phyloP scores from a whole-genome alignment of 208 protist species.

The Trypanosoma brucei region DNA sequence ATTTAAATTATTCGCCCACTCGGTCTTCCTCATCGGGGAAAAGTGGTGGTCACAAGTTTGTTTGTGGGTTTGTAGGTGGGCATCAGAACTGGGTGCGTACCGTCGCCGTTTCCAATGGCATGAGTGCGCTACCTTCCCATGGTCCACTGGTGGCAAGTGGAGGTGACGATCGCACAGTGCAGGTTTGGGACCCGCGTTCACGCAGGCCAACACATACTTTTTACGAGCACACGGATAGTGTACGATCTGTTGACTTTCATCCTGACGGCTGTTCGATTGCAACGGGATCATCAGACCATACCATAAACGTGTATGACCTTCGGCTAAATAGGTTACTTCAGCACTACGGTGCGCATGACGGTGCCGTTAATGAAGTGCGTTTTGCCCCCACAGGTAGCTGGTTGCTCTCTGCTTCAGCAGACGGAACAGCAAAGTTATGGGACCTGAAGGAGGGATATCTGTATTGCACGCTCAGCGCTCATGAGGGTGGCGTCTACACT shows the following conservation, averaged over 20 bases:
- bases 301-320: constrained; percentile 88
- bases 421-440: constrained; percentile 83
- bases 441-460: constrained; percentile 76
- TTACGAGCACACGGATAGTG: constrained; percentile 46
- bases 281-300: constrained; percentile 51
- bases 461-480: constrained; percentile 82
- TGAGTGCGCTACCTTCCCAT: constrained; percentile 28
- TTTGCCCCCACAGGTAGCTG: constrained; percentile 77
- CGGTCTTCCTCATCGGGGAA: constrained; percentile 1
- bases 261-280: constrained; percentile 80
- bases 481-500: constrained; percentile 62
- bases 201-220: constrained; percentile 56
- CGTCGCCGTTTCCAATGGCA: constrained; percentile 42
- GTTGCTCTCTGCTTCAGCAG: constrained; percentile 72
- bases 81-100: constrained; percentile 87
- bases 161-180: constrained; percentile 71
- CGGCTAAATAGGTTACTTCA: constrained; percentile 74
- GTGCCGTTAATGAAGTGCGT: constrained; percentile 53
- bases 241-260: constrained; percentile 76
- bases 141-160: constrained; percentile 63
- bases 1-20: constrained; percentile 37
- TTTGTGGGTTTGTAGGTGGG: constrained; percentile 41
- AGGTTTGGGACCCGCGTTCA: constrained; percentile 77
- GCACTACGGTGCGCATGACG: constrained; percentile 77
- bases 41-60: constrained; percentile 35